Percentiles rank a stretch among this genome's conserved stretches.
phyloP scores from a whole-genome alignment of 208 protist genomes.

The Leishmania martiniquensis region DNA sequence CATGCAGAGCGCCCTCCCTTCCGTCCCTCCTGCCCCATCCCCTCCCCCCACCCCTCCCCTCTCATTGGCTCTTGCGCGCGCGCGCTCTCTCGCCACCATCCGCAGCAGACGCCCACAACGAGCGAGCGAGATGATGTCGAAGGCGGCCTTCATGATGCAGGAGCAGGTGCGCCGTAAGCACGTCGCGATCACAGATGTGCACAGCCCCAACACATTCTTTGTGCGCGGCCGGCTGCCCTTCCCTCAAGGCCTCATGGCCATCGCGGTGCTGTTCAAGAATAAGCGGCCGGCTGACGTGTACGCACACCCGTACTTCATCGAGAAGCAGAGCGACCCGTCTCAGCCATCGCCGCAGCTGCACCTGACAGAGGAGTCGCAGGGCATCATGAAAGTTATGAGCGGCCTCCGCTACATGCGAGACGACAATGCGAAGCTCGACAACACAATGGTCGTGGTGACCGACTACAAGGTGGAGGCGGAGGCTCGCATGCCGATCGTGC shows the following conservation, averaged over 20 bases:
- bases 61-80: no score
- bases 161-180: slow-evolving; percentile 74
- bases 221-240: slow-evolving; percentile 74
- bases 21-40: background rate
- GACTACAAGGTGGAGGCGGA: slow-evolving; percentile 60
- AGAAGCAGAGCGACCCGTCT: slow-evolving; percentile 83
- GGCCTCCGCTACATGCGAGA: slow-evolving; percentile 87
- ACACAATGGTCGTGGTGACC: slow-evolving; percentile 78
- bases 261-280: slow-evolving; percentile 64
- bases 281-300: slow-evolving; percentile 73
- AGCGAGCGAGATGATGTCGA: slow-evolving; percentile 75
- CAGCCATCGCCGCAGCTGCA: slow-evolving; percentile 87
- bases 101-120: background rate
- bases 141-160: slow-evolving; percentile 85
- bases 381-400: slow-evolving; percentile 81
- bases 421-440: slow-evolving; percentile 79
- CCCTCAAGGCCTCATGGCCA: slow-evolving; percentile 64
- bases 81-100: background rate
- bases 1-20: no score
- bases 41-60: background rate
- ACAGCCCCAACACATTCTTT: slow-evolving; percentile 58
- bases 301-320: slow-evolving; percentile 87
- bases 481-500: slow-evolving; percentile 55
- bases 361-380: slow-evolving; percentile 85
- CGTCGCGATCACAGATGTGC: slow-evolving; percentile 65